Conservation (phyloP, 192 early-diverging fungal species). For the Rhizophagus clarus region DNA sequence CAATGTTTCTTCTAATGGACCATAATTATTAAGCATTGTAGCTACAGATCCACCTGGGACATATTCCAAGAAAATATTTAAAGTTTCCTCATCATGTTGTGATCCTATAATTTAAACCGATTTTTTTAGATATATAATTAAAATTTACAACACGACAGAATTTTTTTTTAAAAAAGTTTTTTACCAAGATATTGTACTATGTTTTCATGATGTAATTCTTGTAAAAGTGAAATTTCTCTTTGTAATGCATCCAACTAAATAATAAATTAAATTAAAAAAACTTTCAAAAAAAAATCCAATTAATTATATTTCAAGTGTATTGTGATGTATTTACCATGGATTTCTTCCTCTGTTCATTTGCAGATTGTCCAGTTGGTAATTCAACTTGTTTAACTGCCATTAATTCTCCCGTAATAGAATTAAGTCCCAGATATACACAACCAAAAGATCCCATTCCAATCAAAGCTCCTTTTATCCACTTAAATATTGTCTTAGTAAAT, state of each 20-base stretch:
- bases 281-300: neutral
- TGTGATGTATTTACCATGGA: conserved; percentile 67
- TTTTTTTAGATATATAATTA: neutral
- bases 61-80: conserved; percentile 97
- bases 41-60: conserved; percentile 96
- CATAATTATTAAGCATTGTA: conserved; percentile 80
- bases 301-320: neutral
- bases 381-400: conserved; percentile 99
- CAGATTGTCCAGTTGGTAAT: conserved; percentile 66
- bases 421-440: conserved; percentile 89
- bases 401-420: conserved; percentile 83
- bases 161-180: conserved; percentile 10
- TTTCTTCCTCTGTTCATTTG: conserved; percentile 72
- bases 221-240: conserved; percentile 87
- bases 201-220: conserved; percentile 91
- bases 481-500: conserved; percentile 39
- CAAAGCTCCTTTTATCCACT: conserved; percentile 85
- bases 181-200: conserved; percentile 93
- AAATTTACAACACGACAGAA: too few species aligned
- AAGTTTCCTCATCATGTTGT: conserved; percentile 68
- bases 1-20: conserved; percentile 82
- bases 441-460: conserved; percentile 98
- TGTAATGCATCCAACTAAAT: conserved; percentile 73
- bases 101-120: conserved; percentile 59
- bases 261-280: neutral